These are phyloP conservation scores for Penstemon newberryi DNA, from an alignment of 257 asterid species.

Conservation along the genomic window DNA sequence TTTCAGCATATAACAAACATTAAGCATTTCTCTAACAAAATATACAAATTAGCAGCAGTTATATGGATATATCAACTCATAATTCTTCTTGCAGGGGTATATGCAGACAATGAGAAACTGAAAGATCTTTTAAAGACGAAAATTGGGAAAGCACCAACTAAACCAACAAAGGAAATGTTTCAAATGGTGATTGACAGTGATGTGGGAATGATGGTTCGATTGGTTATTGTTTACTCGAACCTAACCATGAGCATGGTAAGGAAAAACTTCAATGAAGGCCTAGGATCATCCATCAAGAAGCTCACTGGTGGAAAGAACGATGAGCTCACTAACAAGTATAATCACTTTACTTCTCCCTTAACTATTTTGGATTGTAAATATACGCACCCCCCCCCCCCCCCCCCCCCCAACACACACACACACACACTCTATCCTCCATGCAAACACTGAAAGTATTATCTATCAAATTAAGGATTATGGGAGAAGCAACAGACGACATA, in stretches of 20 bases:
- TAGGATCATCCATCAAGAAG: constrained; percentile 75
- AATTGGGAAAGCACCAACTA: constrained; percentile 56
- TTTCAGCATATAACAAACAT: constrained; percentile 13
- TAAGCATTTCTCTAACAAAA: constrained; percentile 4
- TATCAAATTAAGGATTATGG: constrained; percentile 58
- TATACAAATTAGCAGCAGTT: not conserved
- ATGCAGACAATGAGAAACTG: constrained; percentile 64
- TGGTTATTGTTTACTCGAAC: constrained; percentile 63
- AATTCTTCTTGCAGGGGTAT: constrained; percentile 49
- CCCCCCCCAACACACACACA: no score
- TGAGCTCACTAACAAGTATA: constrained; percentile 62
- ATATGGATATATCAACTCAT: not conserved
- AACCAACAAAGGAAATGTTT: constrained; percentile 67
- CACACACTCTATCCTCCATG: not conserved
- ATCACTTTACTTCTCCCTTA: not conserved
- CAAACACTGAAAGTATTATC: constrained; percentile 25
- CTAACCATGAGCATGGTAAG: constrained; percentile 78
- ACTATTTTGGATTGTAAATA: not conserved
- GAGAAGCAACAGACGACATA: constrained; percentile 65
- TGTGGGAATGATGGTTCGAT: constrained; percentile 52
- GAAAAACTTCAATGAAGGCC: constrained; percentile 64
- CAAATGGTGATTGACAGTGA: constrained; percentile 64
- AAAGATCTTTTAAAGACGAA: constrained; percentile 46
- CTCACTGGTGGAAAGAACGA: constrained; percentile 68
- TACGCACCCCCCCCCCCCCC: no score